Base-by-base conservation (phyloP, 2,329 filamentous ascomycete species). In the Botrytis hyacinthi region DNA sequence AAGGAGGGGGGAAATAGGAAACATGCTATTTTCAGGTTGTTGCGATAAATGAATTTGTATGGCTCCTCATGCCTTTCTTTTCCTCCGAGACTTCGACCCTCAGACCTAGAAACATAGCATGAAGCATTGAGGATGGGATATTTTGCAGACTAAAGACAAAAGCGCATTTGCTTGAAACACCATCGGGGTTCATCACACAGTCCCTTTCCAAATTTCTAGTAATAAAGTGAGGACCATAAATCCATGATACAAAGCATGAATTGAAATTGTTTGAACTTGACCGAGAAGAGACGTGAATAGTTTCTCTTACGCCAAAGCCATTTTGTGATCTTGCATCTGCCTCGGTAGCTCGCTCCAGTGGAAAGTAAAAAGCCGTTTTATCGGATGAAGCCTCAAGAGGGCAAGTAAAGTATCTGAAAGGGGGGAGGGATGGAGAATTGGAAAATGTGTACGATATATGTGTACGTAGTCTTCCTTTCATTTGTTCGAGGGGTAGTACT, bases 81-180 rank as follows among this genome's bases (percentile, higher is more conserved):
- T 10, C 63, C 16, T 22, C 16, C 20, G 46, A 48, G 46, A 26
- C 44, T 9, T 57, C n/a, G n/a, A 54, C 46, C n/a, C 65, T 40
- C 65, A 7, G 46, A 68, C 32, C 35, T 14, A 18, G 35, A 68
- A 68, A 54, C 32, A 22, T 12, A 40, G 46, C 46, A 54, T 40
- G 46, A 68, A 42, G 48, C 66, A 57, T 68, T 42, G 35, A 57
- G 35, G 48, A 68, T 57, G 18, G 9, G 35, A 57, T 32, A 29
- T 9, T 69, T 29, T 32, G 29, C 10, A n/a, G 20, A 48, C 51
- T 16, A 42, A n/a, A 54, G 26, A n/a, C 26, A n/a, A 54, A 54
- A 69, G 48, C 26, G 46, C n/a, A n/a, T 54, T 37, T 54, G 22
- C 66, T 69, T 69, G 66, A 69, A 69, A 65, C 61, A 59, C 66